A percentile compares a stretch with the other conserved stretches of the same genome.
These are phyloP conservation scores for Pseudogymnoascus pannorum DNA, from an alignment of 2,329 filamentous ascomycete genomes.

Conservation along the genomic window DNA sequence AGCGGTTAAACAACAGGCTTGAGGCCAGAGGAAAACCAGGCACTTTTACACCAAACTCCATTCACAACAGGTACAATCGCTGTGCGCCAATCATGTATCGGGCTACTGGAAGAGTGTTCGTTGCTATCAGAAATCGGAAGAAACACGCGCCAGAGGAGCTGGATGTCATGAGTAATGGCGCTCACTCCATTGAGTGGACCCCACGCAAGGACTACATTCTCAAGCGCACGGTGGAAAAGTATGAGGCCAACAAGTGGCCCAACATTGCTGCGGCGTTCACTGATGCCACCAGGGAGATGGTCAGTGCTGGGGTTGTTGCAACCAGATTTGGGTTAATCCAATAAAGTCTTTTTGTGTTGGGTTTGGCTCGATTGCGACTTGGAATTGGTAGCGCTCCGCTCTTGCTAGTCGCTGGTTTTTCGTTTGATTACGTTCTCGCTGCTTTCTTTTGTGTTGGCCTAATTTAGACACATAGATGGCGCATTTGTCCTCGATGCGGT, in stretches of 20 bases:
- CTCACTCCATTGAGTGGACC: slow-evolving; percentile 14
- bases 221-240: slow-evolving; percentile 4
- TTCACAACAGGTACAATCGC: slow-evolving; percentile 26
- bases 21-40: slow-evolving; percentile 17
- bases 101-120: slow-evolving; percentile 21
- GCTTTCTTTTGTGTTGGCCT: no score
- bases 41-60: slow-evolving; percentile 19
- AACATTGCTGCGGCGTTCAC: slow-evolving; percentile 17
- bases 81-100: slow-evolving; percentile 27
- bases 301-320: slow-evolving; percentile 11
- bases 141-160: neutral
- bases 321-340: slow-evolving; percentile 11
- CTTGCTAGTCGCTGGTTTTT: neutral
- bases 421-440: neutral
- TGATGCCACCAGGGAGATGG: slow-evolving; percentile 13
- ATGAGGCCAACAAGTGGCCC: slow-evolving; percentile 21
- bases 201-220: slow-evolving; percentile 15
- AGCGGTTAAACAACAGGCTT: slow-evolving; percentile 20
- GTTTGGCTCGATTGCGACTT: neutral
- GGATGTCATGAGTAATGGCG: neutral
- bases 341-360: slow-evolving; percentile 7
- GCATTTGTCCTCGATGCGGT: neutral
- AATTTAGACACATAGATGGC: neutral
- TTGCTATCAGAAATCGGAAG: slow-evolving; percentile 18
- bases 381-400: neutral